A percentile compares a stretch with the other conserved stretches of the same genome.
These are phyloP conservation scores for Verticillium tricorpus DNA, from an alignment of 2,329 filamentous ascomycete species.

Conservation along the genomic window DNA sequence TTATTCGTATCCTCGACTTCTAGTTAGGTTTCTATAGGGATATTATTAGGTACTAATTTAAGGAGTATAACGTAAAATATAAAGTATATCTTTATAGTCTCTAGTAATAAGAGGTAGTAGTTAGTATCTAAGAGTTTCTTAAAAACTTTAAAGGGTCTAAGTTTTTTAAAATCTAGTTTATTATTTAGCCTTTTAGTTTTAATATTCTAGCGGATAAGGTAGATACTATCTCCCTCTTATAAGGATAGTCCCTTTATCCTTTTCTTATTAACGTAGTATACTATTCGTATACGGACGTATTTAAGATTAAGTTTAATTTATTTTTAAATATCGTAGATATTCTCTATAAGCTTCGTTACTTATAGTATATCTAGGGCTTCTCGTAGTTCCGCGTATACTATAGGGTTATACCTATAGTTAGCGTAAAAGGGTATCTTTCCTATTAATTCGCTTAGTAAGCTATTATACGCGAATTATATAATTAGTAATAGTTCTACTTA, in stretches of 20 bases:
- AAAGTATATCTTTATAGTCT: conserved; percentile 1
- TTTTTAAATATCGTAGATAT: no score
- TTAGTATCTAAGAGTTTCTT: conserved; percentile 1
- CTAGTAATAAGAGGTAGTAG: conserved; percentile 2
- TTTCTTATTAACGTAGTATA: not conserved
- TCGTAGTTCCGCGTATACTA: no score
- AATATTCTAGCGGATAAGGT: conserved; percentile 1
- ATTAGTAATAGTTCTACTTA: no score
- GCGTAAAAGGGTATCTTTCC: no score
- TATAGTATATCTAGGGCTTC: no score
- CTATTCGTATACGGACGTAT: not conserved
- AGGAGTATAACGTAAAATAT: conserved; percentile 2
- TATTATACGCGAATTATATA: no score
- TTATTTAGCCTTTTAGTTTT: not conserved
- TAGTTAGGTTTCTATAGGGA: not conserved
- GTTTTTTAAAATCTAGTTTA: conserved; percentile 1
- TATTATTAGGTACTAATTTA: not conserved
- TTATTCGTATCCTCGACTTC: not conserved
- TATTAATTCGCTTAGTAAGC: no score
- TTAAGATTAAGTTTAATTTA: no score
- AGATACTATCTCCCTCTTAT: not conserved
- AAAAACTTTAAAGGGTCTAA: not conserved
- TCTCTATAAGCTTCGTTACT: no score
- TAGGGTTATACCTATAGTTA: no score
- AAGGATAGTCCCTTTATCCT: not conserved